phyloP scores from a whole-genome alignment of 2,329 filamentous ascomycete species.

The Colletotrichum nymphaeae region DNA sequence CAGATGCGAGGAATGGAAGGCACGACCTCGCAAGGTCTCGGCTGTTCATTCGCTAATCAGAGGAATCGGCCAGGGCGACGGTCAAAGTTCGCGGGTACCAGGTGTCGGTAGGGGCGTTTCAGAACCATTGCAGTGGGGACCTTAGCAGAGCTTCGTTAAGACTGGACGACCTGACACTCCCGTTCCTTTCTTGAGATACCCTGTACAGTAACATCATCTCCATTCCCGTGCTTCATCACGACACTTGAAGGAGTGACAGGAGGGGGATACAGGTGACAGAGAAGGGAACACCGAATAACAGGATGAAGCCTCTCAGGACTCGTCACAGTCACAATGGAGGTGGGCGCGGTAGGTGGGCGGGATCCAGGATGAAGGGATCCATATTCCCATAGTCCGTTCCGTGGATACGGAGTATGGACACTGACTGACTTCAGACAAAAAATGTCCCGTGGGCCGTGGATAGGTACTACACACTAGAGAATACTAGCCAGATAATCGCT shows the following conservation, averaged over 20 bases:
- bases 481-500: no score
- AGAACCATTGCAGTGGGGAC: constrained; percentile 29
- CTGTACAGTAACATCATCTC: no score
- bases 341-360: neutral
- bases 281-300: no score
- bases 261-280: neutral
- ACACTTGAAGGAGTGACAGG: neutral
- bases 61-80: constrained; percentile 18
- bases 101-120: constrained; percentile 26
- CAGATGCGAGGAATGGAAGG: neutral
- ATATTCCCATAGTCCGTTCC: neutral
- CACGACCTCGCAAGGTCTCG: neutral
- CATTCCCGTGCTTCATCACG: neutral
- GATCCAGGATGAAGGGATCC: no score
- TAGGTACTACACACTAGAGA: neutral
- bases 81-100: constrained; percentile 26
- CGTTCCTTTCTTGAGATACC: no score
- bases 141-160: constrained; percentile 21
- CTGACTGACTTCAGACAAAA: neutral
- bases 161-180: constrained; percentile 11
- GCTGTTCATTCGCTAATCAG: constrained; percentile 31
- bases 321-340: neutral
- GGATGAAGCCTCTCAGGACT: neutral
- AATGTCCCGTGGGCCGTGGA: neutral
- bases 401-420: neutral